Percentiles rank a stretch among this genome's conserved stretches.
phyloP scores from a whole-genome alignment of 225 moss, liverwort and hornwort genomes.

The Climacium dendroides region DNA sequence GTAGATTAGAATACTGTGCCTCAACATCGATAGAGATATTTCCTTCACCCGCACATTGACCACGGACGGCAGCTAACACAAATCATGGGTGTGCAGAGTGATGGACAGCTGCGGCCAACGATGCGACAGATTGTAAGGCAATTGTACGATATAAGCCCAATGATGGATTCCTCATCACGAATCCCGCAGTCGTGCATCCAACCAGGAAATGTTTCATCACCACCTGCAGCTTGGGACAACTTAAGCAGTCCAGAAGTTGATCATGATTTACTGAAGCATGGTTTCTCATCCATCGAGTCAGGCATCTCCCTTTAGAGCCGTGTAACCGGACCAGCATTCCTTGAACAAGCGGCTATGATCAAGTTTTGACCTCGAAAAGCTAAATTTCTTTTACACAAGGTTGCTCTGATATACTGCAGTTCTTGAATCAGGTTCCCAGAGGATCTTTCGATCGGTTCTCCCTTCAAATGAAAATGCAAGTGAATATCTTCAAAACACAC shows the following conservation, averaged over 20 bases:
- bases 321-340: not conserved
- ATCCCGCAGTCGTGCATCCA: not conserved
- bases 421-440: not conserved
- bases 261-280: not conserved
- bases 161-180: not conserved
- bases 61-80: not conserved
- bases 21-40: not conserved
- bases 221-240: not conserved
- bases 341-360: not conserved
- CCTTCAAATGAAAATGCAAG: not conserved
- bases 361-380: not conserved
- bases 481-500: not conserved
- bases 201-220: not conserved
- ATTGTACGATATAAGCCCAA: constrained; percentile 10
- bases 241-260: not conserved
- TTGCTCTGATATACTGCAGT: not conserved
- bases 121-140: constrained; percentile 32
- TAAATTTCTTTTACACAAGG: not conserved
- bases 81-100: not conserved
- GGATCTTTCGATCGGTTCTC: not conserved
- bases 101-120: constrained; percentile 32
- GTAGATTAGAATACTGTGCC: not conserved
- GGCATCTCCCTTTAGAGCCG: not conserved
- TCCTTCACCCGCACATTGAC: not conserved
- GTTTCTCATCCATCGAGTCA: not conserved